Conservation (phyloP, 169 alveolate species). For the Plasmodium relictum region DNA sequence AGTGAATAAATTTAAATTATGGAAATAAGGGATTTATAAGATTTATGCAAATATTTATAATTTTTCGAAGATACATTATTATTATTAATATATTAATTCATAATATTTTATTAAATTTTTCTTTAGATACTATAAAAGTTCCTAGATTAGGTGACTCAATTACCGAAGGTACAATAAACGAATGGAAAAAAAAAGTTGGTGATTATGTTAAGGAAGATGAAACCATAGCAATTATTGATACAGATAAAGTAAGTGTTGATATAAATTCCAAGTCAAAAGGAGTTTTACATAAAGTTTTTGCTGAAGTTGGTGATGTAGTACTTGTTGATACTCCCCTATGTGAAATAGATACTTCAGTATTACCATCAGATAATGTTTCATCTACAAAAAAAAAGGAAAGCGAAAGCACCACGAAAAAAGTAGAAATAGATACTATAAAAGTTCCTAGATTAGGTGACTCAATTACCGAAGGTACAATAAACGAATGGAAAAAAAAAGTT, state of each 20-base stretch:
- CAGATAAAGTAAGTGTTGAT: conserved; percentile 96
- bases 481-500: conserved; percentile 86
- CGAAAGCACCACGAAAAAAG: conserved; percentile 2
- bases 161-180: conserved; percentile 89
- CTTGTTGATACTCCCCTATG: conserved; percentile 91
- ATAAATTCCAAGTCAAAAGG: conserved; percentile 90
- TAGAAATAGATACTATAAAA: conserved; percentile 75
- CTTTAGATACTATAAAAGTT: conserved; percentile 80
- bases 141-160: conserved; percentile 92
- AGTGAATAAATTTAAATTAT: not conserved
- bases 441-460: conserved; percentile 92
- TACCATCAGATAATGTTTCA: conserved; percentile 61
- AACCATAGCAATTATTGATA: conserved; percentile 94
- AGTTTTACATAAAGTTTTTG: conserved; percentile 51
- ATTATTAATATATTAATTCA: not conserved
- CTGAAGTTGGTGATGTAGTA: conserved; percentile 90
- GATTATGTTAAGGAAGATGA: conserved; percentile 93
- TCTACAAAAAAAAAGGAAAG: conserved; percentile 4
- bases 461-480: conserved; percentile 90
- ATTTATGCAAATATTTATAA: not conserved
- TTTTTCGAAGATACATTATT: not conserved
- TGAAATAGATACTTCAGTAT: conserved; percentile 88
- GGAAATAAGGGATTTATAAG: not conserved
- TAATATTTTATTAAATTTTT: not conserved
- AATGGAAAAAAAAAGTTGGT: conserved; percentile 91